A percentile compares a stretch with the other conserved stretches of the same genome.
Evolutionary conservation across 352 stramenopile genomes (phyloP).

Genomic region (Poterioochromonas sp.): DNA sequence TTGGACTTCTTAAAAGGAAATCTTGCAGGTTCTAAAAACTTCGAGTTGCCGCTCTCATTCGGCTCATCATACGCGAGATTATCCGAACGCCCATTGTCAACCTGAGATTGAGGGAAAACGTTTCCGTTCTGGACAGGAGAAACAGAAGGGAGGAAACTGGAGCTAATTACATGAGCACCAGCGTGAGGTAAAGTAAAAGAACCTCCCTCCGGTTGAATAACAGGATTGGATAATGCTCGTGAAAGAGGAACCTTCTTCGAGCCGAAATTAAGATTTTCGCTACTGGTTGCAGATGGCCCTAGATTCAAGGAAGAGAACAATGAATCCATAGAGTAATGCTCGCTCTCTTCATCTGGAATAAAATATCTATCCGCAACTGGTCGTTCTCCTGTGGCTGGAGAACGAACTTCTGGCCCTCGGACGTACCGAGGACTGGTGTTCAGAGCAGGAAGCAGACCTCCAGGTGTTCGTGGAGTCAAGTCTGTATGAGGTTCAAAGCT

Average conservation of each 20-base stretch:
- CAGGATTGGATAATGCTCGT: not conserved
- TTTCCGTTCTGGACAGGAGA: not conserved
- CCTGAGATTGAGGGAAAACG: not conserved
- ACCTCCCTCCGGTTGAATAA: too few relatives aligned
- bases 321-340: not conserved
- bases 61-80: too few relatives aligned
- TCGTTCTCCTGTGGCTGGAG: too few relatives aligned
- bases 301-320: not conserved
- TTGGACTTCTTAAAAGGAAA: conserved; percentile 21
- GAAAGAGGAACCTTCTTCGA: not conserved
- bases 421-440: too few relatives aligned
- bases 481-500: too few relatives aligned
- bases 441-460: too few relatives aligned
- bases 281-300: not conserved
- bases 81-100: not conserved
- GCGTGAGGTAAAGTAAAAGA: too few relatives aligned
- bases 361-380: not conserved
- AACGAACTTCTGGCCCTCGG: not conserved
- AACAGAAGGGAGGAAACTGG: not conserved
- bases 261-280: not conserved
- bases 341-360: not conserved
- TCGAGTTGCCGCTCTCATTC: not conserved
- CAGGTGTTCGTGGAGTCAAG: too few relatives aligned
- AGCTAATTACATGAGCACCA: too few relatives aligned
- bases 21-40: not conserved